Base-by-base conservation (phyloP, 2,329 filamentous ascomycete genomes). In the Aspergillus ochraceoroseus region DNA sequence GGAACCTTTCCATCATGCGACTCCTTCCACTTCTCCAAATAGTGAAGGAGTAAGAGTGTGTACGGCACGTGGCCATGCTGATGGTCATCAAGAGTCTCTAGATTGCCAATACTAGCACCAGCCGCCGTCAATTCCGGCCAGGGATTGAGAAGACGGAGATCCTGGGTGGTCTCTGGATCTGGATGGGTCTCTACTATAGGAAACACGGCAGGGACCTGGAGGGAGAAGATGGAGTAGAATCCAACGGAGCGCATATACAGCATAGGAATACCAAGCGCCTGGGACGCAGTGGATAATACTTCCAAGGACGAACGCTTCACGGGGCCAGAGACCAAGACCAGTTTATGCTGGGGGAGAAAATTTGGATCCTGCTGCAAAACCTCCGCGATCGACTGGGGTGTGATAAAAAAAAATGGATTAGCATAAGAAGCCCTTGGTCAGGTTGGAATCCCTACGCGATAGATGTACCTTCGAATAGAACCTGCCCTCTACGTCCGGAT, bases 111-210 rank as follows among this genome's bases (percentile, higher is more conserved):
- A 29, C 78, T 72, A 38, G 72, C 64, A 2, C 79, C 76, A 48
- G 89, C 89, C 3, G 76, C 71, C 2, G 71, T 62, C 9, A 98
- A 75, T 59, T 92, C 89, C 13, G 83, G 77, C 90, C 92, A 98
- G 23, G 92, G 90, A 22, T 75, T 77, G 3, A 95, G 70, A 8
- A 98, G 73, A 34, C 92, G 82, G 22, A 98, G 74, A 55, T 98
- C 92, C 41, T 85, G 82, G 0, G 80, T 92, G 5, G 87, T 81
- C 26, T 87, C 85, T 27, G 87, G 80, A 48, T 94, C 88, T 1
- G 92, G 92, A 58, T 98, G 92, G 30, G 92, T 96, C 61, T 98
- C 90, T 48, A 98, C 85, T 42, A 98, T 85, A 4, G 90, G 88
- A 55, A 94, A 95, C 18, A 82, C 79, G n/a, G 79, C 72, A 7